Conservation (phyloP, 306 rosid species). For the Urtica urens region DNA sequence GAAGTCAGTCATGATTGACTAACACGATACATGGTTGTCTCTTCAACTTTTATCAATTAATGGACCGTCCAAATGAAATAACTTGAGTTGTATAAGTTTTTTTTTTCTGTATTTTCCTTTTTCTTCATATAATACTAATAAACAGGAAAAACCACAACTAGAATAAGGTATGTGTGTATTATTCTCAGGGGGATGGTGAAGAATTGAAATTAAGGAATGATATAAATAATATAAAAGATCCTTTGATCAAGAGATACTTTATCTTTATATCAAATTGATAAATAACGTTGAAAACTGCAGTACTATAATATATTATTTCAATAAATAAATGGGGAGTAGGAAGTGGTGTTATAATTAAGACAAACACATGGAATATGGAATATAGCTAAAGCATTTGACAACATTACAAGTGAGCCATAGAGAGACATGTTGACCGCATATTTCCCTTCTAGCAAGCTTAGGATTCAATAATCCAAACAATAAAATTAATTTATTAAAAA, state of each 20-base stretch:
- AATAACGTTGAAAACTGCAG: too few species aligned
- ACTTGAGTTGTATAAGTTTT: neutral
- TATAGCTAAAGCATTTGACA: constrained; percentile 54
- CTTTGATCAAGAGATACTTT: constrained; percentile 1
- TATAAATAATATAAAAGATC: too few species aligned
- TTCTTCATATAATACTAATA: neutral
- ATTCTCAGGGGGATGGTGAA: neutral
- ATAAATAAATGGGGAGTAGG: constrained; percentile 5
- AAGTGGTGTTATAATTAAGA: constrained; percentile 38
- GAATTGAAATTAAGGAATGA: constrained; percentile 1
- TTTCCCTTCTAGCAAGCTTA: constrained; percentile 33
- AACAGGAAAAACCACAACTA: neutral
- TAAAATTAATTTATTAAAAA: neutral
- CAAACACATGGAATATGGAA: constrained; percentile 69
- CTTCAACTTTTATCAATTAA: neutral
- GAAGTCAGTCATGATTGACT: neutral
- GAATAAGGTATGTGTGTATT: neutral
- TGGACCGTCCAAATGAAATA: neutral
- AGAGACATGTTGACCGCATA: constrained; percentile 87
- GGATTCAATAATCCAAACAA: constrained; percentile 24
- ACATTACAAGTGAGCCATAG: constrained; percentile 47
- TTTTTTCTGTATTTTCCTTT: neutral
- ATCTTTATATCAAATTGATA: neutral
- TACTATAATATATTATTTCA: neutral
- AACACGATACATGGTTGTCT: neutral